Evolutionary conservation across 2,329 filamentous ascomycete genomes (phyloP).

Genomic region (Clarireedia paspali): DNA sequence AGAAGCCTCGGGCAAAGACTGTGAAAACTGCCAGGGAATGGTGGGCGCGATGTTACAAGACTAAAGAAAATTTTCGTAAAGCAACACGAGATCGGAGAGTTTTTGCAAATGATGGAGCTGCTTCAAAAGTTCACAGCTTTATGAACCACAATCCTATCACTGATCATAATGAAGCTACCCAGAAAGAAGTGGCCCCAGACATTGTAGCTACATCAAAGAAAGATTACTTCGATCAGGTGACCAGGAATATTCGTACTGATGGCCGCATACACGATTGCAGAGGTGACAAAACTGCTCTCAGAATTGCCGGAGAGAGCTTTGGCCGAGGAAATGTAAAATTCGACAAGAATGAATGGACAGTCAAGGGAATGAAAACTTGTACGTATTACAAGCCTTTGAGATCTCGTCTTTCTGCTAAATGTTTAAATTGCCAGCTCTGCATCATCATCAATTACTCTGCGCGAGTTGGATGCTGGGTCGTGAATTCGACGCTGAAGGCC

Average conservation of each 20-base stretch:
- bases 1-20: neutral
- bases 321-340: neutral
- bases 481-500: neutral
- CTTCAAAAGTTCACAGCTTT: neutral
- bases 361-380: neutral
- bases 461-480: neutral
- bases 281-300: constrained; percentile 1
- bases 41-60: neutral
- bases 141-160: neutral
- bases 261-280: neutral
- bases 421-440: neutral
- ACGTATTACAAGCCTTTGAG: neutral
- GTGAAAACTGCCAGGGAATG: neutral
- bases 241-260: neutral
- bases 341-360: neutral
- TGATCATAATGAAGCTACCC: neutral
- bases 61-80: neutral
- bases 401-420: neutral
- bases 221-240: neutral
- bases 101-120: neutral
- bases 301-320: neutral
- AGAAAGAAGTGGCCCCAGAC: neutral
- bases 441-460: neutral
- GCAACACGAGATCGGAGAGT: neutral
- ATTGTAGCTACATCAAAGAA: neutral